Evolutionary conservation across 805 yeast genomes (phyloP), one percentile per base, ranked within the genome.

Genomic region (Maudiozyma pseudohumilis): DNA sequence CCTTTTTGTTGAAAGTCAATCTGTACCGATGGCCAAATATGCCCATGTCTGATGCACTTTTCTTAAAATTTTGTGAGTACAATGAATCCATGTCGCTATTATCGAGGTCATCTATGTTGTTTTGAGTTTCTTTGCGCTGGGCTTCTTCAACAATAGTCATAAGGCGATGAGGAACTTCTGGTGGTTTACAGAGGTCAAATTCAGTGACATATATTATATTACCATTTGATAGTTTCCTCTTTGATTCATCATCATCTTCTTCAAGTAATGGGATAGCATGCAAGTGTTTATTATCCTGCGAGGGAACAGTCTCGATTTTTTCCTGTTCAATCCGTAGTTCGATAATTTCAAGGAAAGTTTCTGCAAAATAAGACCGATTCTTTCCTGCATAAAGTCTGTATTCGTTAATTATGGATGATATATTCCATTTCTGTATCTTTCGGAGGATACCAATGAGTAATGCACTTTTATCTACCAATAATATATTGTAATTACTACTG

Each of bases 371-470:
- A 49, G 78, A 86, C 32, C 80, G 69, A 47, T 80, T 76, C 46
- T 74, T 75, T 22, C 86, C 82, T 16, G 84, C 68, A 57, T 76
- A 83, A 7, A 83, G 67, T 37, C 95, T 66, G 59, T 86, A 92
- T 56, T 89, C 97, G 49, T 80, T 80, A 17, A 87, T 72, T 5
- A 89, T 75, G 15, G 94, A 79, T 18, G 88, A 75, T 53, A 81
- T 80, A 48, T 77, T 80, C 97, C 96, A 89, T 60, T 81, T 81
- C 59, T 85, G 92, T 28, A 88, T 66, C 54, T 80, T 78, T 36
- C 98, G 66, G 24, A 92, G 61, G 2, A 88, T 66, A 0, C 96
- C 96, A 9, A 86, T 74, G 15, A 88, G 68, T 10, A 92, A 75
- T 41, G 81, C 79, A 6, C 88, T 78, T 27, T 81, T 73, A 53